phyloP scores from a whole-genome alignment of 352 stramenopile species.

The Poterioochromonas sp. region DNA sequence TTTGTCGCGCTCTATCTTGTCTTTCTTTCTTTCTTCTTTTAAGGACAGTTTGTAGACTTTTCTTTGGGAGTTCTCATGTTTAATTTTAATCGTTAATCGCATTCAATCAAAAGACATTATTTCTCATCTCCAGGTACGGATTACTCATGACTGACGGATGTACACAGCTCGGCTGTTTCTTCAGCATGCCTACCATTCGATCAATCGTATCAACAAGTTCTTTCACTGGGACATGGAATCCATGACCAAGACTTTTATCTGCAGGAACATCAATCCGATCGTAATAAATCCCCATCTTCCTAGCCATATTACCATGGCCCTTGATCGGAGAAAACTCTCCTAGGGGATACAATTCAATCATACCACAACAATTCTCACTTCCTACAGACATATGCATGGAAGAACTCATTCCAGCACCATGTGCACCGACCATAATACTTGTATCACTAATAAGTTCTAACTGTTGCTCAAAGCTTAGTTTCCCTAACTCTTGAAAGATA shows the following conservation, averaged over 20 bases:
- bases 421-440: neutral
- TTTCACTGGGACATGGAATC: neutral
- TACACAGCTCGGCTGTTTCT: conserved; percentile 10
- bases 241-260: neutral
- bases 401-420: neutral
- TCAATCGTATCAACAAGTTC: neutral
- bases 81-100: too few relatives aligned
- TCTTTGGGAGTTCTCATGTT: too few relatives aligned
- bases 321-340: neutral
- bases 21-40: too few relatives aligned
- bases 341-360: conserved; percentile 2
- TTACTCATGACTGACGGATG: neutral
- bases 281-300: conserved; percentile 7
- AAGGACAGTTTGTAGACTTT: too few relatives aligned
- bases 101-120: too few relatives aligned
- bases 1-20: too few relatives aligned
- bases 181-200: neutral
- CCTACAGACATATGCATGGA: conserved; percentile 4
- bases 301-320: conserved; percentile 9
- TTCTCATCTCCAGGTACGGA: conserved; percentile 23
- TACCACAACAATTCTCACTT: neutral
- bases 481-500: neutral
- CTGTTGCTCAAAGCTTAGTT: conserved; percentile 1
- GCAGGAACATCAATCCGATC: conserved; percentile 2
- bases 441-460: neutral